These are phyloP conservation scores for Colletotrichum spinosum DNA, from an alignment of 2,329 filamentous ascomycete species.

Conservation along the genomic window DNA sequence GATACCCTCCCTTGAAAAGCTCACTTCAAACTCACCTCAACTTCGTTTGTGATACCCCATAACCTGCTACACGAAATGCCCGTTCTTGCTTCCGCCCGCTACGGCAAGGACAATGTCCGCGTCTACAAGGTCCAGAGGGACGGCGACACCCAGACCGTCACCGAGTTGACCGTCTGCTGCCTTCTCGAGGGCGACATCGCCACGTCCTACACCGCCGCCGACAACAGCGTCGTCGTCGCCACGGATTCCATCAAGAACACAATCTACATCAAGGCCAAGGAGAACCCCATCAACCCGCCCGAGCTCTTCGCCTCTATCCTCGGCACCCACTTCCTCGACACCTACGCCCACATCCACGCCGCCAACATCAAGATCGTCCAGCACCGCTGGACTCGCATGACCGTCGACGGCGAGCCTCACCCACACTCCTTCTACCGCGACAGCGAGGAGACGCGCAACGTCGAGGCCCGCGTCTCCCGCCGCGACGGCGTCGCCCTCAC, in stretches of 20 bases:
- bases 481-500: conserved; percentile 78
- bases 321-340: conserved; percentile 88
- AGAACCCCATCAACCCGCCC: conserved; percentile 90
- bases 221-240: conserved; percentile 95
- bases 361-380: conserved; percentile 86
- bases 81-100: conserved; percentile 73
- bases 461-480: conserved; percentile 77
- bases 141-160: conserved; percentile 83
- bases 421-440: conserved; percentile 96
- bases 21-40: background rate
- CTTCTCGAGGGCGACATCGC: conserved; percentile 95
- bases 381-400: conserved; percentile 93
- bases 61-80: conserved; percentile 53
- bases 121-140: conserved; percentile 94
- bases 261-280: conserved; percentile 93
- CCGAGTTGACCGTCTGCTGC: conserved; percentile 94
- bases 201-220: conserved; percentile 87
- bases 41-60: no score
- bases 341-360: conserved; percentile 87
- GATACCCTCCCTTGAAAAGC: conserved; percentile 18
- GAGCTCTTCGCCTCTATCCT: conserved; percentile 91
- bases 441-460: conserved; percentile 86
- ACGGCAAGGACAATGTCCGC: conserved; percentile 98
- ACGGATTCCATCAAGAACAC: conserved; percentile 99
- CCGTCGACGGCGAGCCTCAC: conserved; percentile 87